phyloP scores from a whole-genome alignment of 2,329 filamentous ascomycete genomes.

The Fusarium camptoceras region DNA sequence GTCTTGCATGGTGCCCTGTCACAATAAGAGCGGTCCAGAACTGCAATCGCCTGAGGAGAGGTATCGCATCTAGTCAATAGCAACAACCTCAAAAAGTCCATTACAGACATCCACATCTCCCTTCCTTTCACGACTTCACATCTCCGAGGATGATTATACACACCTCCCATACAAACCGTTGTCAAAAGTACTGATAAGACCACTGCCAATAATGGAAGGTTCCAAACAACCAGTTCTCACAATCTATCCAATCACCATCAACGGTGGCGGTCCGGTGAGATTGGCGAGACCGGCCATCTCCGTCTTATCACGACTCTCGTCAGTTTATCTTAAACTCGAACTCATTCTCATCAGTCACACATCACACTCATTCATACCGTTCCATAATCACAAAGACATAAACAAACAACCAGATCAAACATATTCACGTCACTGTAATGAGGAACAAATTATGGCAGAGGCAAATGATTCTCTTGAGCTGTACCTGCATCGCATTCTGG shows the following conservation, averaged over 20 bases:
- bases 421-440: background rate
- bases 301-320: background rate
- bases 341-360: background rate
- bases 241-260: background rate
- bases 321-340: background rate
- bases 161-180: background rate
- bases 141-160: background rate
- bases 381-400: background rate
- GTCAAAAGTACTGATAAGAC: background rate
- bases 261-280: background rate
- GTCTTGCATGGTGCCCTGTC: too few relatives aligned
- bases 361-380: background rate
- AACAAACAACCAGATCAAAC: background rate
- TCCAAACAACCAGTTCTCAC: background rate
- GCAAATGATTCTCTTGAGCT: slow-evolving; percentile 39
- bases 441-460: background rate
- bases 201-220: background rate
- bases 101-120: too few relatives aligned
- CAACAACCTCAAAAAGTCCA: too few relatives aligned
- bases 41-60: too few relatives aligned
- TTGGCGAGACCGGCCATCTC: background rate
- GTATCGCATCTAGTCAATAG: too few relatives aligned
- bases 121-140: background rate
- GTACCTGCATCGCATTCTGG: slow-evolving; percentile 47
- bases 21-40: too few relatives aligned